Conservation (phyloP, 495 filamentous ascomycete genomes). For the Oleoguttula mirabilis region DNA sequence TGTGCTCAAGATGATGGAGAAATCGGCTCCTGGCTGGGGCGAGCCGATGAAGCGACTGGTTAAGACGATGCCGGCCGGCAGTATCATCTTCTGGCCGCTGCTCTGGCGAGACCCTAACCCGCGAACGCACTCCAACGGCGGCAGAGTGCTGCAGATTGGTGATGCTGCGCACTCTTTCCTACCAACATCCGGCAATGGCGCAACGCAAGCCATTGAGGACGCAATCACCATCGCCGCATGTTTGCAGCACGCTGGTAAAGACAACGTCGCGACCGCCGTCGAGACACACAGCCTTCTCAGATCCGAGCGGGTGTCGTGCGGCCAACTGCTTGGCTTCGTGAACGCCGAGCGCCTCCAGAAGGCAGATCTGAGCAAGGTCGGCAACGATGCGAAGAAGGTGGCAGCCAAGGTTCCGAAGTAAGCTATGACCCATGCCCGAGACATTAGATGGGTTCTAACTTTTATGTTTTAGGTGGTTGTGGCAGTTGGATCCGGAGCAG, state of each 20-base stretch:
- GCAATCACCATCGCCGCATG: conserved; percentile 29
- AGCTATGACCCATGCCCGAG: too few relatives aligned
- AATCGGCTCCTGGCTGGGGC: conserved; percentile 31
- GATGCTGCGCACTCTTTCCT: conserved; percentile 28
- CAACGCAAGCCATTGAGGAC: conserved; percentile 31
- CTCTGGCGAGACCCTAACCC: conserved; percentile 29
- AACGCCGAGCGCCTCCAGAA: conserved; percentile 39
- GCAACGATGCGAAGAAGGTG: conserved; percentile 45
- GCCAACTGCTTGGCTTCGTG: conserved; percentile 15
- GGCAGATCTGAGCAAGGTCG: conserved; percentile 41
- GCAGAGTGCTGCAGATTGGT: conserved; percentile 26
- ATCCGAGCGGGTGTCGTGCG: conserved; percentile 11
- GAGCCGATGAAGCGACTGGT: conserved; percentile 26
- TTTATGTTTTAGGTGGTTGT: too few relatives aligned
- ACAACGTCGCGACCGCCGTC: conserved; percentile 11
- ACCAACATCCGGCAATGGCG: conserved; percentile 29
- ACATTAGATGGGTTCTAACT: too few relatives aligned
- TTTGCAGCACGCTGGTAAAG: conserved; percentile 23
- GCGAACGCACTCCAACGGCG: conserved; percentile 21
- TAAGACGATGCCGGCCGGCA: conserved; percentile 21
- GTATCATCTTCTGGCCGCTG: conserved; percentile 28
- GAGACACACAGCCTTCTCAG: conserved; percentile 9
- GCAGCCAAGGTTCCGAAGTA: conserved; percentile 40
- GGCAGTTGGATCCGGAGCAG: conserved; percentile 47
- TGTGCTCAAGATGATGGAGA: conserved; percentile 40